Evolutionary conservation across 257 asterid species (phyloP).

Genomic region (Forsythia viridissima): DNA sequence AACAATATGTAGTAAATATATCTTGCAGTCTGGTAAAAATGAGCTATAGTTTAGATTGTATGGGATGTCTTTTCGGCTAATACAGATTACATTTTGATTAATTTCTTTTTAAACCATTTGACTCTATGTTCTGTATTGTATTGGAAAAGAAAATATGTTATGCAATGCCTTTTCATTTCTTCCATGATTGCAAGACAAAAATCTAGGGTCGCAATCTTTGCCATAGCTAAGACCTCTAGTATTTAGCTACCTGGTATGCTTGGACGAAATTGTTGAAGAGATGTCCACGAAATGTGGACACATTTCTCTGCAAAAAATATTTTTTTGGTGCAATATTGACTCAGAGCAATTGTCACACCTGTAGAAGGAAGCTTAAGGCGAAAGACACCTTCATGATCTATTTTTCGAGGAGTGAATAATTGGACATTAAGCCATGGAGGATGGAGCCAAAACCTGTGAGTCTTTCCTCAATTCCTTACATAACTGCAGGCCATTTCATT

Average conservation of each 20-base stretch:
- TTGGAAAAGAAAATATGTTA: too few species aligned
- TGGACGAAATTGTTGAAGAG: background rate
- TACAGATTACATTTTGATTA: too few species aligned
- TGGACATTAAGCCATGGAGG: background rate
- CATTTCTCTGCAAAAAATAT: background rate
- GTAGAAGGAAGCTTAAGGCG: background rate
- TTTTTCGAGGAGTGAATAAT: background rate
- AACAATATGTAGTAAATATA: too few species aligned
- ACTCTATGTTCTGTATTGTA: too few species aligned
- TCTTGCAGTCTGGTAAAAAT: too few species aligned
- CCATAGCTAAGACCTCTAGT: background rate
- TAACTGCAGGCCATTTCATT: too few species aligned
- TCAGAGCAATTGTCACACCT: background rate
- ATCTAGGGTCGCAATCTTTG: background rate
- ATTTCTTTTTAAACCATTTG: too few species aligned
- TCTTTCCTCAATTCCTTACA: too few species aligned
- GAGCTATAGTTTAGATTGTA: too few species aligned
- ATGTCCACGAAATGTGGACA: background rate
- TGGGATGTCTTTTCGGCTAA: too few species aligned
- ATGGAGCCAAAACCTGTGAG: too few species aligned
- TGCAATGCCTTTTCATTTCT: background rate
- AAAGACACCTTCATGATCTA: background rate
- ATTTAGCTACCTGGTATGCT: background rate
- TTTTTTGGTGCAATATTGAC: background rate
- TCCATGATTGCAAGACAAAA: background rate